Evolutionary conservation across 2,329 filamentous ascomycete species (phyloP), one percentile per base, ranked within the genome.

Genomic region (Xylariomycetidae sp.): DNA sequence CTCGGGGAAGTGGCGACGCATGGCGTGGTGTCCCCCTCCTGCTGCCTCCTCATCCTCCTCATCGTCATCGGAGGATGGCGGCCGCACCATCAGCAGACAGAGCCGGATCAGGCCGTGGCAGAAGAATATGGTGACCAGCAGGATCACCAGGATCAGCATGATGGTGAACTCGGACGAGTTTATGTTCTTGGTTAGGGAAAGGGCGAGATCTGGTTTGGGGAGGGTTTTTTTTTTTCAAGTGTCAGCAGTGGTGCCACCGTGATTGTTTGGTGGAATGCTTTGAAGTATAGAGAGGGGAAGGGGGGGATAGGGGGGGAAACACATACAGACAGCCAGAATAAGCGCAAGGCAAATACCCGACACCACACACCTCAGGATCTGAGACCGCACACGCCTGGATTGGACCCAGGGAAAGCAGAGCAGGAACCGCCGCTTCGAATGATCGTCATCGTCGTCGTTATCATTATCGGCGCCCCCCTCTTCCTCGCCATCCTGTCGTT

Each of bases 71-170:
- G 50, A 51, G 17, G 46, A 29, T 7, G 57, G 34, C 60, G 68
- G 68, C 22, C 69, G 71, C 34, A 80, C 61, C 11, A 82, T 59
- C 30, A 84, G 59, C 61, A 94, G 73, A 58, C 77, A 81, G 4
- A 94, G 69, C 13, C 85, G 79, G 37, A 92, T 74, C 12, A 92
- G 63, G 26, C 80, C 77, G 59, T 94, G 86, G 51, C 79, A 83
- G 68, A 94, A 92, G 61, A 94, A 79, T 45, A 90, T 77, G 2
- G 82, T 80, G 20, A 82, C 73, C 33, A 82, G 66, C 32, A 94
- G 63, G 37, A 94, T 81, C 44, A 89, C 70, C 33, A 95, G 70
- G 36, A 94, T 81, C 39, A 94, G 72, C 33, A 94, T 68, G 38
- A 94, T 77, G 49, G 88, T 85, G 51, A 94, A 82, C 58, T 88